Evolutionary conservation across 2,329 filamentous ascomycete species (phyloP), one percentile per base, ranked within the genome.

Genomic region (Hypoxylon sp.): DNA sequence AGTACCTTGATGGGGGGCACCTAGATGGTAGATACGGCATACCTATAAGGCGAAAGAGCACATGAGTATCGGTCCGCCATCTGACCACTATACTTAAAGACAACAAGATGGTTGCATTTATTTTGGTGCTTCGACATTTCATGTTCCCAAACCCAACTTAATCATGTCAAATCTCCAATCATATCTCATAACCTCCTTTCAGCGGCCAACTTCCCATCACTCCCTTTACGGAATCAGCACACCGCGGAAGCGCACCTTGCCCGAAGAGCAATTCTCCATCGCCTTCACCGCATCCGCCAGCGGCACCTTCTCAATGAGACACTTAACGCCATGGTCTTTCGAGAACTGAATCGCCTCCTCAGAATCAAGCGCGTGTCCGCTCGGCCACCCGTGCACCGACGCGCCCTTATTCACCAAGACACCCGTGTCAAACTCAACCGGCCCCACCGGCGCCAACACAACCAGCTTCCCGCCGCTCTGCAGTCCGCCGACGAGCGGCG

Each of bases 301-400:
- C 0, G 86, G 82, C 72, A 86, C 92, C 70, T 80, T 87, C 80
- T 92, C 85, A 26, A 90, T 78, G 74, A 91, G 80, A 53, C 89
- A 90, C 75, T 85, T 84, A 67, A 93, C 83, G 4, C 80, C 80
- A 68, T 91, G 87, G 15, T 80, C 76, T 61, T 82, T 78, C 0
- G 89, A 84, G 71, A 93, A 93, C 2, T 80, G 80, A 53, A 93
- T 83, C 62, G 91, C 89, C 69, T 91, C 87, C 71, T 88, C 85
- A 57, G 84, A 82, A 64, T 91, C 85, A 47, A 87, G 79, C 1
- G 88, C 82, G 39, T 90, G 83, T 0, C 89, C 89, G 20, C 85
- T 85, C 0, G 90, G 82, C 75, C 84, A 88, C 8, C 89, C 89
- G 65, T 87, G 82, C 1, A 95, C 80, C 2, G 83, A 86, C 15